A percentile compares a stretch with the other conserved stretches of the same genome.
phyloP scores from a whole-genome alignment of 2,329 filamentous ascomycete genomes.

The Fusarium subtropicale region DNA sequence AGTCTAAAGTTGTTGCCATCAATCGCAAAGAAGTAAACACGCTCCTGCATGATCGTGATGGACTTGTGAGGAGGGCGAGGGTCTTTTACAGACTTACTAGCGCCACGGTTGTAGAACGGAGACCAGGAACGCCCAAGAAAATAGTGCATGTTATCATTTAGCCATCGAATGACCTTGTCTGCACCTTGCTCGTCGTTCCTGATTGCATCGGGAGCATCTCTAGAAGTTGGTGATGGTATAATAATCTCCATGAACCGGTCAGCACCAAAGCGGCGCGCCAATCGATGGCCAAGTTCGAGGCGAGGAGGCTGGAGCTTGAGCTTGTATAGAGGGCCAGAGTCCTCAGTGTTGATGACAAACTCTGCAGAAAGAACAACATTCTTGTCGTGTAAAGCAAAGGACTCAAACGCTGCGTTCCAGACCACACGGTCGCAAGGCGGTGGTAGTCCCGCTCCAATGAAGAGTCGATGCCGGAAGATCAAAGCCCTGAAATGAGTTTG shows the following conservation, averaged over 20 bases:
- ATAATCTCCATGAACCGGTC: slow-evolving; percentile 69
- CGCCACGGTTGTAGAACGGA: slow-evolving; percentile 59
- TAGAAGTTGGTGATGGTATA: slow-evolving; percentile 58
- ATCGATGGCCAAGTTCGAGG: slow-evolving; percentile 62
- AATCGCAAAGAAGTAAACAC: slow-evolving; percentile 67
- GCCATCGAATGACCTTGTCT: slow-evolving; percentile 49
- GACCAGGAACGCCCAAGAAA: slow-evolving; percentile 62
- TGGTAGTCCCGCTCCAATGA: slow-evolving; percentile 61
- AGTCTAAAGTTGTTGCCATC: slow-evolving; percentile 58
- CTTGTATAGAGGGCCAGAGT: slow-evolving; percentile 56
- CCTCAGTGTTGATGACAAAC: slow-evolving; percentile 53
- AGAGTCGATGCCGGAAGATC: slow-evolving; percentile 55
- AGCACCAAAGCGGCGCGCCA: slow-evolving; percentile 66
- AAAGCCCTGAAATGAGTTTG: slow-evolving; percentile 58
- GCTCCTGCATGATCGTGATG: slow-evolving; percentile 50
- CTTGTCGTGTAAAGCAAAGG: slow-evolving; percentile 52
- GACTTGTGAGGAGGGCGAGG: slow-evolving; percentile 38
- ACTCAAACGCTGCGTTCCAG: slow-evolving; percentile 59
- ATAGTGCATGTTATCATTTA: slow-evolving; percentile 51
- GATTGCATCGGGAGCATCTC: slow-evolving; percentile 45
- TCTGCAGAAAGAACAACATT: slow-evolving; percentile 59
- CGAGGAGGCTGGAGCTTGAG: slow-evolving; percentile 62
- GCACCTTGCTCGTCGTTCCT: slow-evolving; percentile 50
- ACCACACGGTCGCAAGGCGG: slow-evolving; percentile 57
- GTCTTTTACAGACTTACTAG: slow-evolving; percentile 55